These are phyloP conservation scores for Melaleuca quinquenervia DNA, from an alignment of 345 rosid genomes.

Conservation along the genomic window DNA sequence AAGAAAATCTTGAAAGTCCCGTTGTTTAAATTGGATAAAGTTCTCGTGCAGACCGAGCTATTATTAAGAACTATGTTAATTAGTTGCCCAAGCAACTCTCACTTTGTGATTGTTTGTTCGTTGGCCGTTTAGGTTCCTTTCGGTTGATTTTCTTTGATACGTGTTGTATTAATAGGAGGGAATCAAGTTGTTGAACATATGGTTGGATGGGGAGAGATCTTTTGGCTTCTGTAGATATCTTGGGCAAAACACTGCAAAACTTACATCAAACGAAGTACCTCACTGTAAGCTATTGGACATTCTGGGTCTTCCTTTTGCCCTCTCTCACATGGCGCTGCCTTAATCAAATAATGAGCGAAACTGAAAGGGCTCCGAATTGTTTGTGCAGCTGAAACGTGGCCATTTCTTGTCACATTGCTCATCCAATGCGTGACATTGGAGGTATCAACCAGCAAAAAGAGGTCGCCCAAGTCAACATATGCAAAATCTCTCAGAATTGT, in stretches of 20 bases:
- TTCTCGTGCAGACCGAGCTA: background rate
- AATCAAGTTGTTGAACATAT: constrained; percentile 61
- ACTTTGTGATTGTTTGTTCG: background rate
- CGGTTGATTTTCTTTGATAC: background rate
- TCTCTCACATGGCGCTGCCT: background rate
- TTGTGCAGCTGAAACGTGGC: constrained; percentile 88
- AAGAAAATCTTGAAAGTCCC: background rate
- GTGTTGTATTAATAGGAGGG: constrained; percentile 47
- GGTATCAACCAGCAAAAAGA: constrained; percentile 62
- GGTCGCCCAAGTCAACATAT: constrained; percentile 46
- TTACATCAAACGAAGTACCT: constrained; percentile 62
- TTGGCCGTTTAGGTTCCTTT: background rate
- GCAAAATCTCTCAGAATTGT: constrained; percentile 64
- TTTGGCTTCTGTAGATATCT: constrained; percentile 53
- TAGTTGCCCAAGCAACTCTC: background rate
- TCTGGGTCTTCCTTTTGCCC: background rate
- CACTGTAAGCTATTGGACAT: constrained; percentile 31
- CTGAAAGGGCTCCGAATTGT: constrained; percentile 3
- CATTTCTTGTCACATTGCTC: constrained; percentile 58
- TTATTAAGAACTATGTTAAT: background rate
- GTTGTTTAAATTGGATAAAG: background rate
- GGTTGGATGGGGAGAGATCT: constrained; percentile 71
- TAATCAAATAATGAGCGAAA: background rate
- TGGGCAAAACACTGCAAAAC: constrained; percentile 50
- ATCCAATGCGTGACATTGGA: constrained; percentile 60